phyloP scores from a whole-genome alignment of 371 early-diverging fungal genomes.

The Parasitella parasitica region DNA sequence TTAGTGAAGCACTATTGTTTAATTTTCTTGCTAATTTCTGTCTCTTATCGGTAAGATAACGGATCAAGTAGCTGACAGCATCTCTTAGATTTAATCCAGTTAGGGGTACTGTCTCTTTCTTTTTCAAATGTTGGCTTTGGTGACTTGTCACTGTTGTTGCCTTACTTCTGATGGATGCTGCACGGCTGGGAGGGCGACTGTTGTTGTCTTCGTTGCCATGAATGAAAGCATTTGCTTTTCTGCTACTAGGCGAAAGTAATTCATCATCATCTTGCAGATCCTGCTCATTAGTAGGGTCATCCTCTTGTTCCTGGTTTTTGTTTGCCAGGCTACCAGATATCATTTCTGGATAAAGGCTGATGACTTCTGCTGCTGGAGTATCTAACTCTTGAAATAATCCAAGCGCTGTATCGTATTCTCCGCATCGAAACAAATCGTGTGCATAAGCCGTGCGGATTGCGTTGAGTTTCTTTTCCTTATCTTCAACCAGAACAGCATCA shows the following conservation, averaged over 20 bases:
- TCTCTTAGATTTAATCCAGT: conserved; percentile 53
- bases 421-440: conserved; percentile 75
- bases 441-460: conserved; percentile 83
- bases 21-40: conserved; percentile 56
- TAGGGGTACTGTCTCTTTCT: conserved; percentile 31
- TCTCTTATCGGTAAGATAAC: conserved; percentile 73
- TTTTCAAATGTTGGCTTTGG: conserved; percentile 6
- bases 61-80: conserved; percentile 64
- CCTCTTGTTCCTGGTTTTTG: not conserved
- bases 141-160: conserved; percentile 26
- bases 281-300: conserved; percentile 22
- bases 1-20: conserved; percentile 7
- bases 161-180: conserved; percentile 32
- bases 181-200: conserved; percentile 30
- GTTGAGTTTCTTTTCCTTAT: conserved; percentile 64
- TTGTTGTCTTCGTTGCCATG: not conserved
- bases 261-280: not conserved
- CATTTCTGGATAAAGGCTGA: conserved; percentile 78
- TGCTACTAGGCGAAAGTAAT: not conserved
- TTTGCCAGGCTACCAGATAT: conserved; percentile 50
- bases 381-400: conserved; percentile 76
- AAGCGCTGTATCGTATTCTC: conserved; percentile 81
- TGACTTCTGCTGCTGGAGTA: conserved; percentile 81
- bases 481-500: conserved; percentile 79
- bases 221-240: not conserved